Conservation (phyloP, 306 rosid species). For the Senna tora region DNA sequence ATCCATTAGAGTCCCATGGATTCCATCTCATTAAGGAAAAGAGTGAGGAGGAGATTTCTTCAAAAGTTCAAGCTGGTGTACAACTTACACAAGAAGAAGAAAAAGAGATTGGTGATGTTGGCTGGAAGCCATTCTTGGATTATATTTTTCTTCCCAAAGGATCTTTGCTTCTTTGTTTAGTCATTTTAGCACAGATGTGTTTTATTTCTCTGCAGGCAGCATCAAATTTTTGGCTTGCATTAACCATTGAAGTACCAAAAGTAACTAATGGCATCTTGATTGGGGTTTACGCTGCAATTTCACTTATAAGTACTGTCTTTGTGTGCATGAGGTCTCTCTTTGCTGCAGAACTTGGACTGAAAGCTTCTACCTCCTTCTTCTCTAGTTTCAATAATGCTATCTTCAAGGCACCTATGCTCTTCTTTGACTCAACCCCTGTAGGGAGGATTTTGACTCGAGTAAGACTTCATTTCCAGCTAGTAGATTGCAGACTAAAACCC, state of each 20-base stretch:
- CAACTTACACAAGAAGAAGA: slow-evolving; percentile 83
- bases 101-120: slow-evolving; percentile 66
- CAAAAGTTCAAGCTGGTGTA: slow-evolving; percentile 38
- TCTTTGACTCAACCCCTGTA: slow-evolving; percentile 83
- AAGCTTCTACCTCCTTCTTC: slow-evolving; percentile 74
- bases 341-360: slow-evolving; percentile 62
- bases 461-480: slow-evolving; percentile 31
- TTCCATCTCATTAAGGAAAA: slow-evolving; percentile 33
- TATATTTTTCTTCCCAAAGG: slow-evolving; percentile 57
- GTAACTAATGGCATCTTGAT: slow-evolving; percentile 49
- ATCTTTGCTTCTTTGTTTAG: slow-evolving; percentile 35
- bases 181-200: slow-evolving; percentile 35
- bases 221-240: slow-evolving; percentile 75
- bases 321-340: slow-evolving; percentile 46
- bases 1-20: slow-evolving; percentile 36
- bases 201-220: slow-evolving; percentile 57
- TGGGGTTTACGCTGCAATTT: slow-evolving; percentile 61
- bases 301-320: slow-evolving; percentile 53
- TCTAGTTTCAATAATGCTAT: slow-evolving; percentile 60
- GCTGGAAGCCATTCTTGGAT: slow-evolving; percentile 73
- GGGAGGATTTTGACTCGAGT: slow-evolving; percentile 84
- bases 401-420: slow-evolving; percentile 83
- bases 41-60: slow-evolving; percentile 43
- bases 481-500: too few relatives aligned
- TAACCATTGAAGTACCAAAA: slow-evolving; percentile 58